A percentile compares a stretch with the other conserved stretches of the same genome.
These are phyloP conservation scores for Scheffersomyces stipitis DNA, from an alignment of 805 yeast species.

Conservation along the genomic window DNA sequence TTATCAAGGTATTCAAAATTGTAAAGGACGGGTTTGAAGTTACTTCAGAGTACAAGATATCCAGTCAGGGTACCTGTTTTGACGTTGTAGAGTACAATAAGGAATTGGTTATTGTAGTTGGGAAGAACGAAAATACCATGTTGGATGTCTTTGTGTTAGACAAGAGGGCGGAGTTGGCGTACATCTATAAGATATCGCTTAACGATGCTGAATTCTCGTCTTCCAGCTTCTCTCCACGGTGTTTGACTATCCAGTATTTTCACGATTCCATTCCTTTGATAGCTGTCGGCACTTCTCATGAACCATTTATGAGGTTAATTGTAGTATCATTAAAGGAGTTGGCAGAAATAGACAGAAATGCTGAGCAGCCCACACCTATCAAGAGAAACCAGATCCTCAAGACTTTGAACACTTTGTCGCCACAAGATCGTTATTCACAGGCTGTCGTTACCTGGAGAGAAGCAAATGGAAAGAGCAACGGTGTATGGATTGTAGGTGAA, in stretches of 20 bases:
- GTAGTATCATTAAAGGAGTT: conserved; percentile 46
- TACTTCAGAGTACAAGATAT: conserved; percentile 31
- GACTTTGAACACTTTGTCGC: conserved; percentile 48
- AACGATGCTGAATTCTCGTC: conserved; percentile 74
- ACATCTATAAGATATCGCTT: conserved; percentile 50
- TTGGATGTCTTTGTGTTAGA: conserved; percentile 43
- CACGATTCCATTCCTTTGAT: conserved; percentile 28
- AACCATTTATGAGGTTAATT: conserved; percentile 72
- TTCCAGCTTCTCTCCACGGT: conserved; percentile 61
- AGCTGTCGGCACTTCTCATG: conserved; percentile 73
- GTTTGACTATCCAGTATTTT: conserved; percentile 23
- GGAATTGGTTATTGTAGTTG: conserved; percentile 47
- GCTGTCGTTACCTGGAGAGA: conserved; percentile 48
- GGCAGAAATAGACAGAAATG: not conserved
- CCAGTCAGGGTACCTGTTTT: conserved; percentile 54
- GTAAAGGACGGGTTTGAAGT: conserved; percentile 11
- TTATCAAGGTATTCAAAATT: conserved; percentile 37
- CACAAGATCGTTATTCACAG: conserved; percentile 67
- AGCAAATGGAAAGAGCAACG: conserved; percentile 32
- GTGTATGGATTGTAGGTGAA: conserved; percentile 69
- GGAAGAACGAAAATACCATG: conserved; percentile 60
- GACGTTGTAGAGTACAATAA: conserved; percentile 28
- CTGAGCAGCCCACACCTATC: conserved; percentile 12
- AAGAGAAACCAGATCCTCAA: conserved; percentile 26
- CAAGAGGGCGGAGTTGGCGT: conserved; percentile 1